Evolutionary conservation across 805 yeast species (phyloP).

Genomic region (Groenewaldozyma tartarivorans): DNA sequence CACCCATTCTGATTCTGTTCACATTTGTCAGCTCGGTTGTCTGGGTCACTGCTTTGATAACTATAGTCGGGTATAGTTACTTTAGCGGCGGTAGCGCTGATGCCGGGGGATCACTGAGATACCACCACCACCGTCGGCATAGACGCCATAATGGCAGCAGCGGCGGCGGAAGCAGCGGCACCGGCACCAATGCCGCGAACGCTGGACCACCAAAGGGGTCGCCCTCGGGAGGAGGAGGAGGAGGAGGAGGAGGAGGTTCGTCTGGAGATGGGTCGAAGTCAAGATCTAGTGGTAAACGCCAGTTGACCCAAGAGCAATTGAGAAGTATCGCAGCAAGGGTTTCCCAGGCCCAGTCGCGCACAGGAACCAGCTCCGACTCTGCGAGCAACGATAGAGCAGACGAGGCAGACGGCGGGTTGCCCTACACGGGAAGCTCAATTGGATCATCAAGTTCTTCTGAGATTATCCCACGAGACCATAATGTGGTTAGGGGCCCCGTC

Average conservation of each 20-base stretch:
- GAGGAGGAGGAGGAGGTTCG: not conserved
- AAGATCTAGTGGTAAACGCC: not conserved
- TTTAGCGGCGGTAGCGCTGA: not conserved
- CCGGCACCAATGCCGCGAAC: too few species aligned
- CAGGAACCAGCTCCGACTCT: too few species aligned
- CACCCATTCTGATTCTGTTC: slow-evolving; percentile 1
- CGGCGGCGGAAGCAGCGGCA: not conserved
- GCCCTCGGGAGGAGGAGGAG: not conserved
- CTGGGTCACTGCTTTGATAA: slow-evolving; percentile 3
- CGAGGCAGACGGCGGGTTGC: too few species aligned
- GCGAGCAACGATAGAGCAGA: not conserved
- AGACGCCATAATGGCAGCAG: not conserved
- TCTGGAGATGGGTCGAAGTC: too few species aligned
- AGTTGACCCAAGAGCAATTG: not conserved
- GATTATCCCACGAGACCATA: too few species aligned
- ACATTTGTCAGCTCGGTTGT: slow-evolving; percentile 1
- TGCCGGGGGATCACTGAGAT: not conserved
- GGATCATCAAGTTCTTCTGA: not conserved
- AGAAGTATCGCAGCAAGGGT: not conserved
- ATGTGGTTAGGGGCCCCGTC: too few species aligned
- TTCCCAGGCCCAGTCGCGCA: not conserved
- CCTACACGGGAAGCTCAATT: not conserved
- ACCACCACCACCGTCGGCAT: not conserved
- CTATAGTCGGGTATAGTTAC: slow-evolving; percentile 10
- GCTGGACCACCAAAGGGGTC: too few species aligned